These are phyloP conservation scores for Phalaenopsis aphrodite DNA, from an alignment of 106 monocot species.

Conservation along the genomic window DNA sequence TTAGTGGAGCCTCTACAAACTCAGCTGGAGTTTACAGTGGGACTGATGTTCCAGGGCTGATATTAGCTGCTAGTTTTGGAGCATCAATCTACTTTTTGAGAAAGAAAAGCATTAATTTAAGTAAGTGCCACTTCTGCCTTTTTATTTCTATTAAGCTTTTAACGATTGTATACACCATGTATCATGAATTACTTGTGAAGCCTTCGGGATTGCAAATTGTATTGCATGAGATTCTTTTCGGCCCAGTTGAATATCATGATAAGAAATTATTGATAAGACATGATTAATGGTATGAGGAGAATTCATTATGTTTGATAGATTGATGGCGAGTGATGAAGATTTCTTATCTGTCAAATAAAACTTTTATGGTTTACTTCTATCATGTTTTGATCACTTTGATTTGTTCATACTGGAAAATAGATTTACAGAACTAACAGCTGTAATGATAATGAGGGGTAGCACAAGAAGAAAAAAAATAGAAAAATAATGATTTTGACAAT, in stretches of 20 bases:
- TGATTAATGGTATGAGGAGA: not conserved
- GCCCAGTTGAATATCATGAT: not conserved
- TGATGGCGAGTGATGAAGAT: not conserved
- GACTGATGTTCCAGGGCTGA: conserved; percentile 80
- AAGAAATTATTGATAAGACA: not conserved
- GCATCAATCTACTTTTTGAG: conserved; percentile 88
- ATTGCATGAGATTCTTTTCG: not conserved
- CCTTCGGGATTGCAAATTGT: not conserved
- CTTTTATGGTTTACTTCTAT: not conserved
- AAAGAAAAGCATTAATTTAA: conserved; percentile 71
- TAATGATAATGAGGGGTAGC: no score
- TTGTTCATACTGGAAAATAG: not conserved
- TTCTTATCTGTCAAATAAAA: not conserved
- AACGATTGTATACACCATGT: not conserved
- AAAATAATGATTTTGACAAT: no score
- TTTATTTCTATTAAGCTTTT: not conserved
- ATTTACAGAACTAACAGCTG: not conserved
- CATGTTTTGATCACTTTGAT: not conserved
- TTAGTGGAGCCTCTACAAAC: conserved; percentile 52
- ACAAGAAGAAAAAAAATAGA: no score
- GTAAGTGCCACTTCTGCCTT: conserved; percentile 18
- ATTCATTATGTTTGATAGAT: not conserved
- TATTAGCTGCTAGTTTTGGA: conserved; percentile 84
- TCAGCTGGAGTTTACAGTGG: conserved; percentile 49
- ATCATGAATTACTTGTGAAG: not conserved